phyloP scores from a whole-genome alignment of 2,329 filamentous ascomycete genomes.

The Lecanicillium sp. region DNA sequence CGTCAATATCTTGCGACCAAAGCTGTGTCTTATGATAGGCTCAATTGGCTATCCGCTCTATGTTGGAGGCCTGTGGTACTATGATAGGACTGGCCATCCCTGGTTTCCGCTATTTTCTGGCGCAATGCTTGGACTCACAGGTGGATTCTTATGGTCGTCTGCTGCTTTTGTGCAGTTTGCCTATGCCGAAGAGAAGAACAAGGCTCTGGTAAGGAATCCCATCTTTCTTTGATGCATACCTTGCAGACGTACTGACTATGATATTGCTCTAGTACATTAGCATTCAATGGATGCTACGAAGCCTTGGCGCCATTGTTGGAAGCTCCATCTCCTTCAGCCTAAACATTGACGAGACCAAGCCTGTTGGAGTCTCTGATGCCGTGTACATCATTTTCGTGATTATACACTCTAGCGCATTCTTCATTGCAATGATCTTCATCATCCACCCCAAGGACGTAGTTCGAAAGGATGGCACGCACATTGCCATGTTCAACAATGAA shows the following conservation, averaged over 20 bases:
- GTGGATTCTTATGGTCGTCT: slow-evolving; percentile 12
- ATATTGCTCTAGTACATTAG: slow-evolving; percentile 3
- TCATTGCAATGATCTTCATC: slow-evolving; percentile 3
- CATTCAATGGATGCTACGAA: slow-evolving; percentile 8
- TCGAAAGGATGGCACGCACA: slow-evolving; percentile 1
- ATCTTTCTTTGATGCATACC: background rate
- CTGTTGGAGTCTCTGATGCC: slow-evolving; percentile 3
- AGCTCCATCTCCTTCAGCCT: slow-evolving; percentile 7
- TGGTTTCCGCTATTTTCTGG: slow-evolving; percentile 14
- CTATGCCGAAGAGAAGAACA: slow-evolving; percentile 9
- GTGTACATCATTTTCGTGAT: slow-evolving; percentile 11
- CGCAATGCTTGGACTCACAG: slow-evolving; percentile 11
- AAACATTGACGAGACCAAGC: slow-evolving; percentile 5
- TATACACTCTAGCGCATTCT: slow-evolving; percentile 3
- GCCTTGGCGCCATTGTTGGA: slow-evolving; percentile 7
- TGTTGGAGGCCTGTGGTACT: slow-evolving; percentile 14
- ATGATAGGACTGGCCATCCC: slow-evolving; percentile 8
- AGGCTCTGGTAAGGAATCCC: slow-evolving; percentile 2
- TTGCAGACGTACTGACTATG: background rate
- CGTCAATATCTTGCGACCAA: slow-evolving; percentile 12
- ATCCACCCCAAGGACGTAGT: slow-evolving; percentile 4
- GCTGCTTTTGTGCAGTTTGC: slow-evolving; percentile 7
- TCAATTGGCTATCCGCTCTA: slow-evolving; percentile 13
- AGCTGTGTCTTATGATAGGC: slow-evolving; percentile 11
- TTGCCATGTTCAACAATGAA: background rate